Evolutionary conservation across 2,329 filamentous ascomycete genomes (phyloP).

Genomic region (Knoxdaviesia capensis): DNA sequence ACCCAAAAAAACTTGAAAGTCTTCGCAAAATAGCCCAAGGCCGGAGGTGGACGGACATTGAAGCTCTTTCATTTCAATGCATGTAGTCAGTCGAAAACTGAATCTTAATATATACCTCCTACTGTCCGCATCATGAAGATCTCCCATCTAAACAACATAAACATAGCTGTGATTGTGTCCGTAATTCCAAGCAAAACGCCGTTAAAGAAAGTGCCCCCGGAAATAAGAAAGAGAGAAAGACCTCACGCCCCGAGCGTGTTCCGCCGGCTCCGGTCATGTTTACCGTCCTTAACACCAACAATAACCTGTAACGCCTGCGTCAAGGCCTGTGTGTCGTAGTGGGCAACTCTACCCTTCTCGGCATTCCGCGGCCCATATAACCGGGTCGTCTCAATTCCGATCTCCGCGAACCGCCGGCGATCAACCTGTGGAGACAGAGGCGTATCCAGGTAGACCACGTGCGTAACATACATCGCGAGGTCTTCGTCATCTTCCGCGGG

Average conservation of each 20-base stretch:
- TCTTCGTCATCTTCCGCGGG: slow-evolving; percentile 18
- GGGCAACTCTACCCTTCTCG: too few species aligned
- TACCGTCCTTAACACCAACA: slow-evolving; percentile 33
- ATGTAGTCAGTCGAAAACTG: too few species aligned
- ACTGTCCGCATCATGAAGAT: too few species aligned
- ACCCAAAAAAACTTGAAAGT: too few species aligned
- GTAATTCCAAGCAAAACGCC: too few species aligned
- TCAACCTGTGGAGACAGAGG: slow-evolving; percentile 52
- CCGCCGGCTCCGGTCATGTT: slow-evolving; percentile 18
- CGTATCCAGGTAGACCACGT: slow-evolving; percentile 62
- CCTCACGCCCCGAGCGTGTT: slow-evolving; percentile 20
- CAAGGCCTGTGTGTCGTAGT: slow-evolving; percentile 58
- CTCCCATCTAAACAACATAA: too few species aligned
- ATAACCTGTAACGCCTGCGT: slow-evolving; percentile 59
- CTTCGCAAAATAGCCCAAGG: too few species aligned
- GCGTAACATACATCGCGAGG: slow-evolving; percentile 55
- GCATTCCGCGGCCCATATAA: slow-evolving; percentile 44
- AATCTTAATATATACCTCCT: too few species aligned
- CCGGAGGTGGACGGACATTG: too few species aligned
- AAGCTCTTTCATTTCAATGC: too few species aligned
- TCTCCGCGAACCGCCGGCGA: slow-evolving; percentile 32
- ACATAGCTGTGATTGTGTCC: too few species aligned
- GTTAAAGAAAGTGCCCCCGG: too few species aligned
- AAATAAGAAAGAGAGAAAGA: neutral
- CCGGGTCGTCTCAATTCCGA: slow-evolving; percentile 61